These are phyloP conservation scores for Afroboletus lepidellus DNA, from an alignment of 1,284 basidiomycete species.

Conservation along the genomic window DNA sequence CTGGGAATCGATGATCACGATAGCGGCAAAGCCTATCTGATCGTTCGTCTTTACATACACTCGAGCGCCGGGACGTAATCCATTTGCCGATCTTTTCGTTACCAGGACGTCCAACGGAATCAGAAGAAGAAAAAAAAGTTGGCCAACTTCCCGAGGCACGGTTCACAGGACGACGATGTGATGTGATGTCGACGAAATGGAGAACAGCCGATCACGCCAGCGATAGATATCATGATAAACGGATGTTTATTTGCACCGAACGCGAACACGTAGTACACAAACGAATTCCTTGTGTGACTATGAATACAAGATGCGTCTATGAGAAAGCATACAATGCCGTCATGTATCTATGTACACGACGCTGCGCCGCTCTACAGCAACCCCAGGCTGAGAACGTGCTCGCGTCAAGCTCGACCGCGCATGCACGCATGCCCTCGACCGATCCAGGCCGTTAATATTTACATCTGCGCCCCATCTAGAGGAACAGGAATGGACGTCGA, in stretches of 20 bases:
- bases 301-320: background rate
- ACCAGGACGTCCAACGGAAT: background rate
- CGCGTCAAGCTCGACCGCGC: background rate
- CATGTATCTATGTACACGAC: too few relatives aligned
- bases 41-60: too few relatives aligned
- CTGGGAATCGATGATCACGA: too few relatives aligned
- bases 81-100: background rate
- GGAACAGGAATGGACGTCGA: background rate
- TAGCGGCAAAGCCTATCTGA: too few relatives aligned
- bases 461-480: background rate
- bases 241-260: too few relatives aligned
- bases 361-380: background rate
- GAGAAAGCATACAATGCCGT: background rate
- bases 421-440: background rate
- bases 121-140: background rate
- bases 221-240: too few relatives aligned
- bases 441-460: background rate
- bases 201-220: too few relatives aligned
- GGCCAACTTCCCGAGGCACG: too few relatives aligned
- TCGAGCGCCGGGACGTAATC: background rate
- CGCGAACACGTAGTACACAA: background rate
- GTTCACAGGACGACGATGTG: too few relatives aligned
- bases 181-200: too few relatives aligned
- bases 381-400: background rate
- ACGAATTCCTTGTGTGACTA: background rate